Conservation (phyloP, 495 filamentous ascomycete genomes). For the Tuber umbilicatum region DNA sequence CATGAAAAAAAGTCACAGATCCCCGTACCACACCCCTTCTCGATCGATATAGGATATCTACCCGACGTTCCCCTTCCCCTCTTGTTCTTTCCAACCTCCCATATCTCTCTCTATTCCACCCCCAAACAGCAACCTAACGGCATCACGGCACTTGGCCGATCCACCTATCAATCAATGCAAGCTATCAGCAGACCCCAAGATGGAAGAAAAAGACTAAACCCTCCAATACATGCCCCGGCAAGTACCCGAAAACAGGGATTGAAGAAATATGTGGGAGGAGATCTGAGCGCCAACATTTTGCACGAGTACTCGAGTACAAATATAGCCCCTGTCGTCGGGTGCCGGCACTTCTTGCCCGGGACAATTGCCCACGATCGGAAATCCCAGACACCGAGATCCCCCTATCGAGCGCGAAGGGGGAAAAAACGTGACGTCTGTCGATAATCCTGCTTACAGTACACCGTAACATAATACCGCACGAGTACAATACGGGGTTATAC, state of each 20-base stretch:
- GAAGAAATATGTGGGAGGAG: neutral
- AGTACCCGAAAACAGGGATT: neutral
- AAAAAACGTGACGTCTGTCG: neutral
- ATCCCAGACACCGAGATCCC: neutral
- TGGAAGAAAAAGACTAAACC: neutral
- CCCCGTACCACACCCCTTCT: neutral
- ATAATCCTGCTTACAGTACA: neutral
- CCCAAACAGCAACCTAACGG: neutral
- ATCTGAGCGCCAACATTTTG: neutral
- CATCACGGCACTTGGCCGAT: neutral
- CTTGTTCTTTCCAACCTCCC: neutral
- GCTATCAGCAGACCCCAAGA: neutral
- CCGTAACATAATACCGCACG: neutral
- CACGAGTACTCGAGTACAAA: no score
- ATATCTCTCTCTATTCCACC: neutral
- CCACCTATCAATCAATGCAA: neutral
- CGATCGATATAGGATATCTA: neutral
- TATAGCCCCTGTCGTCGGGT: no score
- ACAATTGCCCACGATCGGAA: neutral
- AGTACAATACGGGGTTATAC: neutral
- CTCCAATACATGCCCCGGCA: neutral
- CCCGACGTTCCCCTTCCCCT: neutral
- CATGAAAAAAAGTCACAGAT: neutral
- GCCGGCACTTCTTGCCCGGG: neutral
- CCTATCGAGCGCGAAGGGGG: neutral